Evolutionary conservation across 2,329 filamentous ascomycete genomes (phyloP).

Genomic region (Pseudodiploospora longispora): DNA sequence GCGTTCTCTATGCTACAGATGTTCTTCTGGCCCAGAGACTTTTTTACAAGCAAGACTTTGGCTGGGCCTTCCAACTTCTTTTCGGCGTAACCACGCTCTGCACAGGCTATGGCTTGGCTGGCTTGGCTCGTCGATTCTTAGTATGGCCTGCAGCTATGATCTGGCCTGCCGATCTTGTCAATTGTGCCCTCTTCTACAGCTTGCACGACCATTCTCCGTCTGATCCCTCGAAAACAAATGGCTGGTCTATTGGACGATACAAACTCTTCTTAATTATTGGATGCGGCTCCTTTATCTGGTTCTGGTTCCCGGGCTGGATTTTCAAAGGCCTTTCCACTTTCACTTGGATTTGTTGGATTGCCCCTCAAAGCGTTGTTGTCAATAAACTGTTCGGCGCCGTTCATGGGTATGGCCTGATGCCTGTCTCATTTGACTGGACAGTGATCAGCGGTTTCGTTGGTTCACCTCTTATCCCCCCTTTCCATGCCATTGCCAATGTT

Average conservation of each 20-base stretch:
- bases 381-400: slow-evolving; percentile 56
- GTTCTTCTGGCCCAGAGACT: slow-evolving; percentile 41
- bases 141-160: slow-evolving; percentile 50
- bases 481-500: slow-evolving; percentile 48
- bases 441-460: slow-evolving; percentile 39
- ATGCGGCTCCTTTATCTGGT: slow-evolving; percentile 43
- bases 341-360: slow-evolving; percentile 53
- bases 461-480: slow-evolving; percentile 44
- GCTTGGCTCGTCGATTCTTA: slow-evolving; percentile 44
- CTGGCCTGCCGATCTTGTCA: slow-evolving; percentile 48
- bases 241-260: slow-evolving; percentile 58
- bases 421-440: slow-evolving; percentile 51
- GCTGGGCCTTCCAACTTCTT: slow-evolving; percentile 46
- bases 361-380: slow-evolving; percentile 50
- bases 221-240: slow-evolving; percentile 42
- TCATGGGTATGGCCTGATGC: slow-evolving; percentile 50
- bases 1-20: slow-evolving; percentile 49
- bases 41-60: slow-evolving; percentile 49
- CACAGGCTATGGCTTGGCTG: slow-evolving; percentile 50
- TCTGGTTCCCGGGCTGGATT: slow-evolving; percentile 56
- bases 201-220: slow-evolving; percentile 37
- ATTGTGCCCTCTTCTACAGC: slow-evolving; percentile 42
- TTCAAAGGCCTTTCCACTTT: slow-evolving; percentile 56
- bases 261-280: slow-evolving; percentile 53
- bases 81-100: slow-evolving; percentile 47